Base-by-base conservation (phyloP, 2,329 filamentous ascomycete genomes). In the Neurospora sp. region DNA sequence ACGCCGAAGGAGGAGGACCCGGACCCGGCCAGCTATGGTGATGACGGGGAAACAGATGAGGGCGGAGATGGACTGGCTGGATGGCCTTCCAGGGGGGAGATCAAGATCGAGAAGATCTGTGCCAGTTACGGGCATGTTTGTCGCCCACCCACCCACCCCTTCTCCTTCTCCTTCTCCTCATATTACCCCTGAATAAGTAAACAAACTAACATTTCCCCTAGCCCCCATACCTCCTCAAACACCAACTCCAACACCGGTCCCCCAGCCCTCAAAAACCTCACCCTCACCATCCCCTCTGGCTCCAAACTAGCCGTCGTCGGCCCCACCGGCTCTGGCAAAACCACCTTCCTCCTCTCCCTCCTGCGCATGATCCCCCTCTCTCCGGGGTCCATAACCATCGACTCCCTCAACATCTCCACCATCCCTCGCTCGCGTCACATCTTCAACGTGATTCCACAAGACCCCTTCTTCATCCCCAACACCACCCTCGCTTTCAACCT, bases 391-490 rank as follows among this genome's bases (percentile, higher is more conserved):
- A 28, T 28, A 28, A 28, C 28, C 28, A 28, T 28, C 28, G 28
- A 28, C 28, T 4, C 28, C 28, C 3, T 28, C 28, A 28, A 28
- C 28, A 4, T 28, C 28, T 28, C 28, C 5, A 62, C 17, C 10
- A 62, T 69, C 52, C 68, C 69, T 2, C 70, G 66, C 38, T 70
- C 11, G 43, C 70, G 5, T 69, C 69, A 37, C 68, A 71, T 52
- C 57, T 68, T 12, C 37, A 69, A 67, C 19, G 71, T 70, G 2
- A 67, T 72, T 2, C 68, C 70, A 0, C 68, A 72, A 33, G 71
- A 72, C 6, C 68, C 71, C 1, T 72, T 70, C 43, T 68, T 74
- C 11, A 38, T 73, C 11, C 70, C 71, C 2, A 67, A 69, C 36
- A 28, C 52, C 52, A 70, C 67, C 12, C 19, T 73, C 6, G 65